Evolutionary conservation across 768 basidiomycete genomes (phyloP).

Genomic region (Hygrophorus russula): DNA sequence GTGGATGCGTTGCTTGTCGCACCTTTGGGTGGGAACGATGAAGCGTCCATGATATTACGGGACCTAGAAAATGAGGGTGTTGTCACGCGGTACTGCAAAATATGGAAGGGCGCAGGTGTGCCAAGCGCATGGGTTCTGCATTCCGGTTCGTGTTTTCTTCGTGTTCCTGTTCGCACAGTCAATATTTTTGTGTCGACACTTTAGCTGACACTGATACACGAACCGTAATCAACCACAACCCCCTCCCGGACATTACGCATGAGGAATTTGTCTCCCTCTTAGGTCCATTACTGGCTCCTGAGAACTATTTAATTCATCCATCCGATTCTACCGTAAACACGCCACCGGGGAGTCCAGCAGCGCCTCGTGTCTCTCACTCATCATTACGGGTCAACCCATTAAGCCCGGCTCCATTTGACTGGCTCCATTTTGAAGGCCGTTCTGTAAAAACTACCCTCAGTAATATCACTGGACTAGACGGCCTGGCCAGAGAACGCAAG

Average conservation of each 20-base stretch:
- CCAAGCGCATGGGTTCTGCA: slow-evolving; percentile 78
- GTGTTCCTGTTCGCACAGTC: background rate
- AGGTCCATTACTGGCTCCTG: slow-evolving; percentile 73
- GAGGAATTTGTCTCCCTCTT: slow-evolving; percentile 76
- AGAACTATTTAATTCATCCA: slow-evolving; percentile 48
- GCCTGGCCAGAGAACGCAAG: slow-evolving; percentile 70
- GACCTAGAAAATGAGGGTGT: slow-evolving; percentile 10
- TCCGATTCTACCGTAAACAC: slow-evolving; percentile 17
- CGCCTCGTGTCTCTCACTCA: slow-evolving; percentile 23
- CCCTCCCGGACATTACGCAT: slow-evolving; percentile 76
- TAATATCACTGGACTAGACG: slow-evolving; percentile 72
- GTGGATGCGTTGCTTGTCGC: slow-evolving; percentile 65
- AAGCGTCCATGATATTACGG: slow-evolving; percentile 41
- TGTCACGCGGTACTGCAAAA: slow-evolving; percentile 25
- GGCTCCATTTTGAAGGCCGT: slow-evolving; percentile 80
- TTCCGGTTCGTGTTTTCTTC: slow-evolving; percentile 34
- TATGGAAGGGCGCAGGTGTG: slow-evolving; percentile 61
- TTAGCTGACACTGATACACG: slow-evolving; percentile 46
- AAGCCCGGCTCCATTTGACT: slow-evolving; percentile 73
- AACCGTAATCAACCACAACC: slow-evolving; percentile 80
- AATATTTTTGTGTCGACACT: slow-evolving; percentile 4
- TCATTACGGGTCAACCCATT: slow-evolving; percentile 30
- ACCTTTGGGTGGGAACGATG: slow-evolving; percentile 60
- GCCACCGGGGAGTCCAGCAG: slow-evolving; percentile 20
- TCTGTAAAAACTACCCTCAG: slow-evolving; percentile 69